Percentiles rank a stretch among this genome's conserved stretches.
phyloP scores from a whole-genome alignment of 2,329 filamentous ascomycete species.

The Cercospora zeina region DNA sequence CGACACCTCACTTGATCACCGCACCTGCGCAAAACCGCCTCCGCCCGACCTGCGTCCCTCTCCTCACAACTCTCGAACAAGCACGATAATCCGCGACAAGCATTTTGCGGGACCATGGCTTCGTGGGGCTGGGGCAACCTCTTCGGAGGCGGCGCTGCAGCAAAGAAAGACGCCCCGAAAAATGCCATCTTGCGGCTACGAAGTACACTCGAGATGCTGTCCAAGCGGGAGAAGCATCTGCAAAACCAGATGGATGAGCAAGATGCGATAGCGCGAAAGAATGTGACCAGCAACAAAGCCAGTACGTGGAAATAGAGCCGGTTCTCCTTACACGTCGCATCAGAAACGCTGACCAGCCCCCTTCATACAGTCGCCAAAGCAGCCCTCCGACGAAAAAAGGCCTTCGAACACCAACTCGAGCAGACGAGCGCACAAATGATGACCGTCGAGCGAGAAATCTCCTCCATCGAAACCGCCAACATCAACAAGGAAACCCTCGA shows the following conservation, averaged over 20 bases:
- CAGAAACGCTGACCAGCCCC: not conserved
- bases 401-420: slow-evolving; percentile 85
- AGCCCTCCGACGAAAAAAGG: slow-evolving; percentile 90
- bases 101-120: slow-evolving; percentile 42
- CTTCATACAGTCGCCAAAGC: slow-evolving; percentile 72
- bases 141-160: slow-evolving; percentile 79
- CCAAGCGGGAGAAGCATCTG: slow-evolving; percentile 91
- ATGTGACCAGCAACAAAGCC: slow-evolving; percentile 84
- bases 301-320: slow-evolving; percentile 62
- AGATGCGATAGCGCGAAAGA: slow-evolving; percentile 82
- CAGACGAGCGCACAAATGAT: slow-evolving; percentile 87
- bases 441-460: slow-evolving; percentile 92
- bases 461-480: slow-evolving; percentile 94
- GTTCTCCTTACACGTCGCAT: slow-evolving; percentile 1
- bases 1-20: not conserved
- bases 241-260: slow-evolving; percentile 93
- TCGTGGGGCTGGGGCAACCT: slow-evolving; percentile 61
- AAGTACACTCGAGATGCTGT: slow-evolving; percentile 92
- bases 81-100: not conserved
- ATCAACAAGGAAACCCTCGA: slow-evolving; percentile 96
- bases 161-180: slow-evolving; percentile 93
- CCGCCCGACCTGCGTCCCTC: not conserved
- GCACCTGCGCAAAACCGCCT: not conserved
- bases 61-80: not conserved
- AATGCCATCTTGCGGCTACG: slow-evolving; percentile 89